Evolutionary conservation across 176 grass and related monocot species (phyloP), one percentile per base, ranked within the genome.

Genomic region (Bromus sterilis): DNA sequence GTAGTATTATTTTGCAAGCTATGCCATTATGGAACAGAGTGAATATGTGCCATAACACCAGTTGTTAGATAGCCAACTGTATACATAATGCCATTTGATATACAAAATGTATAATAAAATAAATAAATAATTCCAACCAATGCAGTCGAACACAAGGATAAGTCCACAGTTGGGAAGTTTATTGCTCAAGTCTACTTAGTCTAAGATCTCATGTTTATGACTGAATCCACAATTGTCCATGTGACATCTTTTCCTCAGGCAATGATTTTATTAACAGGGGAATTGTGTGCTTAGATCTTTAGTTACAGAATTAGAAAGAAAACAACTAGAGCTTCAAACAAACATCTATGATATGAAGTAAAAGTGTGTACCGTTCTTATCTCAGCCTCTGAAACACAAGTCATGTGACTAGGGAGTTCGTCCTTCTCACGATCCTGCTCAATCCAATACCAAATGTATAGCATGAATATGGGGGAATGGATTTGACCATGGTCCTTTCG

Each of bases 361-460:
- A n/a, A n/a, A n/a, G 31, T 57, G 44, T 43, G 28, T 74, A 98
- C 95, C 90, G 74, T 95, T 95, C 84, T 95, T 80, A 98, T 98
- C 82, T 98, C 95, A 68, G 88, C 74, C 82, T 90, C 88, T 20
- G 95, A 89, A 61, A 98, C 92, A 83, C 85, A 88, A 4, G 86
- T 89, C 95, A 98, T 98, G 77, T 95, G 71, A 77, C 88, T 82
- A 79, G 95, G 92, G 84, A 95, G 92, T 84, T 98, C 92, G 34
- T 98, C 95, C 85, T 88, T 95, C 70, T 98, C 92, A 44, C 63
- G 78, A 75, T 98, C 93, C 95, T 98, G 86, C 24, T 43, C 46
- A 94, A 74, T 81, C 37, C 53, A 84, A 87, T 36, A 84, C 67
- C 75, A 86, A 64, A 77, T 74, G 72, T 82, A 56, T 76, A 69